Conservation (phyloP, 164 flowering plant species). For the Cinnamomum micranthum region DNA sequence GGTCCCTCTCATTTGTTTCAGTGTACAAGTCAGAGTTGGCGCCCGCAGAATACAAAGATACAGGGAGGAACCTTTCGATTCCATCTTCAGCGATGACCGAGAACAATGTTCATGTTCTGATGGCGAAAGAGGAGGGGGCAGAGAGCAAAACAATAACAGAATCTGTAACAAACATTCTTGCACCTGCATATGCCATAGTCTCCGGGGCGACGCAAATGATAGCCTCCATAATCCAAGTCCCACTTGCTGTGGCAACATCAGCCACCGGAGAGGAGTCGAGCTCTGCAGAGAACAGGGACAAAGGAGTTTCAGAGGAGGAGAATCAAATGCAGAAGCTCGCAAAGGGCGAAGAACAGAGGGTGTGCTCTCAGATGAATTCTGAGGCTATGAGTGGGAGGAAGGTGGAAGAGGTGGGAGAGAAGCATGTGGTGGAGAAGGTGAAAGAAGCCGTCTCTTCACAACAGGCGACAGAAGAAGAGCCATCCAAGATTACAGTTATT, state of each 20-base stretch:
- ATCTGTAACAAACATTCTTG: conserved; percentile 35
- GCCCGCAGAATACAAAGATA: conserved; percentile 39
- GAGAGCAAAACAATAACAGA: conserved; percentile 26
- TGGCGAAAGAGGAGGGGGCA: background rate
- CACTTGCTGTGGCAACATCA: conserved; percentile 12
- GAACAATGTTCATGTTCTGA: background rate
- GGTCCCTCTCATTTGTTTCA: conserved; percentile 12
- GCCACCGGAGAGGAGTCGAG: background rate
- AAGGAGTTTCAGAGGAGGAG: conserved; percentile 69
- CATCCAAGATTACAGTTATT: conserved; percentile 3
- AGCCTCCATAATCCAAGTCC: conserved; percentile 42
- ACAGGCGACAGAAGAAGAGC: conserved; percentile 24
- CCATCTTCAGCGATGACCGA: conserved; percentile 2
- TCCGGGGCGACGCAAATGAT: conserved; percentile 36
- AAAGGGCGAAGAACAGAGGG: conserved; percentile 75
- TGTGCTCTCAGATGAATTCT: conserved; percentile 60
- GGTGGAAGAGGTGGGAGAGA: conserved; percentile 19
- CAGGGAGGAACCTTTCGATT: conserved; percentile 31
- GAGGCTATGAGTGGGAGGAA: conserved; percentile 61
- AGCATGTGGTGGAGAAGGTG: conserved; percentile 34
- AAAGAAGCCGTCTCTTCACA: conserved; percentile 52
- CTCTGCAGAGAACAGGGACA: conserved; percentile 31
- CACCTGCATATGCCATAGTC: conserved; percentile 35
- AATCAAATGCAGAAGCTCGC: conserved; percentile 55
- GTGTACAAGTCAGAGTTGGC: conserved; percentile 80